Evolutionary conservation across 495 filamentous ascomycete genomes (phyloP).

Genomic region (Tuber brumale): DNA sequence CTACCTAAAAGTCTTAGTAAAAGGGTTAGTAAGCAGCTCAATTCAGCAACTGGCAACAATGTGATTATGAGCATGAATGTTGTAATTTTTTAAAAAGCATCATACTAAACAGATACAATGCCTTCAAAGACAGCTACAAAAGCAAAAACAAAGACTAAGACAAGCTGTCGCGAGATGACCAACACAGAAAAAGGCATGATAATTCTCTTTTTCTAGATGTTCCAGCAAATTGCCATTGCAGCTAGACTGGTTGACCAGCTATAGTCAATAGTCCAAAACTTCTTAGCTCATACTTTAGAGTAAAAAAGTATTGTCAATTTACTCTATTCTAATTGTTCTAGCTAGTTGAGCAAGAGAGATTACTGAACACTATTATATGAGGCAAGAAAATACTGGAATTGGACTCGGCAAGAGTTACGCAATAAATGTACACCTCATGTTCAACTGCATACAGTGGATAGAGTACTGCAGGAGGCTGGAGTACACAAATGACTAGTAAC

Average conservation of each 20-base stretch:
- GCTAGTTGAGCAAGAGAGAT: not conserved
- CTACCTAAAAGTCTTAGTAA: no score
- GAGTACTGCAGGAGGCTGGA: not conserved
- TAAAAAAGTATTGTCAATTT: not conserved
- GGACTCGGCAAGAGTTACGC: constrained; percentile 7
- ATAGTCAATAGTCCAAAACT: not conserved
- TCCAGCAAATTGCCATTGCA: not conserved
- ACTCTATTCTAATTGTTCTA: not conserved
- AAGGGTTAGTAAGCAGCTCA: no score
- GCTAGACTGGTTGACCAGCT: not conserved
- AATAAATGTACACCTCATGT: not conserved
- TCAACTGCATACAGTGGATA: not conserved
- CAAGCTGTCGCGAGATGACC: not conserved
- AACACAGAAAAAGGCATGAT: constrained; percentile 6
- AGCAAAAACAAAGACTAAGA: no score
- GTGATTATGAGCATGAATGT: no score
- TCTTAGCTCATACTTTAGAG: not conserved
- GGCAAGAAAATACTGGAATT: not conserved
- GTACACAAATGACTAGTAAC: constrained; percentile 6
- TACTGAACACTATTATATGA: not conserved
- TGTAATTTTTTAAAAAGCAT: no score
- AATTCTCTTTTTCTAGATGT: constrained; percentile 3
- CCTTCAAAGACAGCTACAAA: no score
- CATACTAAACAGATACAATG: no score
- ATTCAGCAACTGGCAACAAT: no score